These are phyloP conservation scores for Talaromyces stipitatus DNA, from an alignment of 495 filamentous ascomycete species.

Conservation along the genomic window DNA sequence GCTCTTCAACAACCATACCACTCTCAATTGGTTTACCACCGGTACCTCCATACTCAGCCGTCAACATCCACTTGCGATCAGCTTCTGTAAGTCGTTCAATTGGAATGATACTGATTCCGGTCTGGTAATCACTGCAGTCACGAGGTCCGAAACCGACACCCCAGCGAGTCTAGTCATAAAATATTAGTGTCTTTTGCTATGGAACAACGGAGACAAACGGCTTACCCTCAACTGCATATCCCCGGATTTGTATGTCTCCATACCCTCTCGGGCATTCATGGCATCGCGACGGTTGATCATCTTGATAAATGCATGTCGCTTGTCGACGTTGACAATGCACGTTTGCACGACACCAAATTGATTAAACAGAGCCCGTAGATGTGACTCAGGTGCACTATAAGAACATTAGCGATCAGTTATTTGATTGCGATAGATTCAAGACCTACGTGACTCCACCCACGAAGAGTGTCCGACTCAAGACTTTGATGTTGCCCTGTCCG, in stretches of 20 bases:
- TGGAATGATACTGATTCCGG: slow-evolving; percentile 87
- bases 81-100: slow-evolving; percentile 89
- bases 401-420: slow-evolving; percentile 7
- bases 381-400: slow-evolving; percentile 63
- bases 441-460: slow-evolving; percentile 92
- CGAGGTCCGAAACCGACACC: slow-evolving; percentile 95
- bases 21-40: slow-evolving; percentile 73
- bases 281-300: slow-evolving; percentile 88
- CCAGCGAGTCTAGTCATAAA: slow-evolving; percentile 71
- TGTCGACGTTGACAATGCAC: slow-evolving; percentile 95
- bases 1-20: slow-evolving; percentile 90
- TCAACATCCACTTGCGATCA: slow-evolving; percentile 95
- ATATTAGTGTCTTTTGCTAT: slow-evolving; percentile 12
- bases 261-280: slow-evolving; percentile 74
- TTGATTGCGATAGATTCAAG: neutral
- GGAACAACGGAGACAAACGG: slow-evolving; percentile 8
- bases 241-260: slow-evolving; percentile 69
- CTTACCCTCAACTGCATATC: slow-evolving; percentile 76
- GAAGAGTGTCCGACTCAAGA: slow-evolving; percentile 90
- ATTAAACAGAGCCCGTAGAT: slow-evolving; percentile 69
- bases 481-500: slow-evolving; percentile 73
- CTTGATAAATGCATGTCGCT: slow-evolving; percentile 97
- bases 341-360: slow-evolving; percentile 85
- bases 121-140: slow-evolving; percentile 93
- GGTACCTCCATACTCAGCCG: slow-evolving; percentile 85